Percentiles rank a stretch among this genome's conserved stretches.
Conservation (phyloP, 352 stramenopile species). For the Thraustochytrium striatum region DNA sequence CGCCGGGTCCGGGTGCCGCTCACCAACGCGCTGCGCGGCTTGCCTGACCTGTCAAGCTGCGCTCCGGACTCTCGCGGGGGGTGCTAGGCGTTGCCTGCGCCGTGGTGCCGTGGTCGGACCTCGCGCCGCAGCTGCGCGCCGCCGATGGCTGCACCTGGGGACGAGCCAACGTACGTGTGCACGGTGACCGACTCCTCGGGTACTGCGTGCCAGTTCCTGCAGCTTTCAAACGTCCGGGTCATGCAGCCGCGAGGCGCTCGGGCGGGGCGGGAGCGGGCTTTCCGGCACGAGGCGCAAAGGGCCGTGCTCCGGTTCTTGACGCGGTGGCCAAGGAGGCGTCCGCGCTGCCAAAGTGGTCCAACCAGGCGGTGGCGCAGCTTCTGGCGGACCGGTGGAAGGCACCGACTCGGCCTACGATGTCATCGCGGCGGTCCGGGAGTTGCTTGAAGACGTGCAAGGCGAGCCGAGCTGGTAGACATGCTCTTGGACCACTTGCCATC, state of each 20-base stretch:
- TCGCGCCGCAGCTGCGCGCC: background rate
- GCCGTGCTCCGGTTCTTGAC: too few species aligned
- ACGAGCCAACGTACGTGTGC: background rate
- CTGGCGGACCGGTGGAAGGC: too few species aligned
- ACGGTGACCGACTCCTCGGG: background rate
- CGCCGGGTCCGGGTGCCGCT: background rate
- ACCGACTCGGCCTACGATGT: background rate
- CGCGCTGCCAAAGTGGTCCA: too few species aligned
- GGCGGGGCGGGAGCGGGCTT: too few species aligned
- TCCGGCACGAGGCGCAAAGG: too few species aligned
- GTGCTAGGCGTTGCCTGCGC: constrained; percentile 22
- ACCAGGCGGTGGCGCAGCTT: too few species aligned
- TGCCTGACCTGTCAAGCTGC: background rate
- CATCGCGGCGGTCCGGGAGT: background rate
- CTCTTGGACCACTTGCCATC: background rate
- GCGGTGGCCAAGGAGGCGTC: too few species aligned
- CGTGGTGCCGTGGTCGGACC: background rate
- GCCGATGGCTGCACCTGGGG: background rate
- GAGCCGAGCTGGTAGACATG: background rate
- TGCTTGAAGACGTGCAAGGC: constrained; percentile 19
- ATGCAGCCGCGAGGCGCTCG: too few species aligned
- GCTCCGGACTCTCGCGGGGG: background rate
- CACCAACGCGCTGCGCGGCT: background rate
- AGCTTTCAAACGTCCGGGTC: background rate
- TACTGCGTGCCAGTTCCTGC: background rate